Conservation (phyloP, 139 green algal species). For the Yamagishiella unicocca region DNA sequence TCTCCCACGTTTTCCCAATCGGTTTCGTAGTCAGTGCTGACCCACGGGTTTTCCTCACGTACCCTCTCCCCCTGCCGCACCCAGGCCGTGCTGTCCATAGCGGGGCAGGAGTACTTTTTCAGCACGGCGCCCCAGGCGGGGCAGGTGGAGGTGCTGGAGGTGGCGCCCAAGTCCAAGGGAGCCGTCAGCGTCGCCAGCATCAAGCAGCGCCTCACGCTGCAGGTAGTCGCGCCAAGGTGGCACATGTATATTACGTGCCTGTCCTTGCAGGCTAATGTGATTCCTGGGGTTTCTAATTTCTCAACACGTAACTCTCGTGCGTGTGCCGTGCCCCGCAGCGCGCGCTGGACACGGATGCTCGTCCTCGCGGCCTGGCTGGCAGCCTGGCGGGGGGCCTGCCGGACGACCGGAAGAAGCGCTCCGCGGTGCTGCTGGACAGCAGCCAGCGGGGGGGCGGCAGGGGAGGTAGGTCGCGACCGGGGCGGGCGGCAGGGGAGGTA, state of each 20-base stretch:
- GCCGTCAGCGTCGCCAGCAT: not conserved
- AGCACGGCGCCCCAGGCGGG: not conserved
- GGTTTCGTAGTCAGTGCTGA: no score
- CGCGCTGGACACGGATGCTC: not conserved
- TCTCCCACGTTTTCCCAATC: no score
- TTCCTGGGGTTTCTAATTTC: no score
- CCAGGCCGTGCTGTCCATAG: constrained; percentile 26
- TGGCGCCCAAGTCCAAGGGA: not conserved
- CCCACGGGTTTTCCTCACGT: no score
- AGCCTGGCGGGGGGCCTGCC: not conserved
- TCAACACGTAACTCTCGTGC: no score
- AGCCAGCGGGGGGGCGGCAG: constrained; percentile 13
- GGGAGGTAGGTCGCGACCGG: not conserved
- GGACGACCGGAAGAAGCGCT: constrained; percentile 16
- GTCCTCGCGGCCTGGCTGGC: not conserved
- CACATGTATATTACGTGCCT: no score
- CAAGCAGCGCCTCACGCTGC: constrained; percentile 21
- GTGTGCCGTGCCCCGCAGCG: not conserved
- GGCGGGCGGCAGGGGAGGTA: no score
- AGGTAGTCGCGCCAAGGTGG: no score
- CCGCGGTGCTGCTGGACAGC: constrained; percentile 7
- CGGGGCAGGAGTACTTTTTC: constrained; percentile 20
- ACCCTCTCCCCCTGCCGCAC: no score
- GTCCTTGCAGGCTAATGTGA: no score
- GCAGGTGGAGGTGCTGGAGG: constrained; percentile 5